A percentile compares a stretch with the other conserved stretches of the same genome.
Conservation (phyloP, 75 land plant genomes). For the Sequoia sempervirens region DNA sequence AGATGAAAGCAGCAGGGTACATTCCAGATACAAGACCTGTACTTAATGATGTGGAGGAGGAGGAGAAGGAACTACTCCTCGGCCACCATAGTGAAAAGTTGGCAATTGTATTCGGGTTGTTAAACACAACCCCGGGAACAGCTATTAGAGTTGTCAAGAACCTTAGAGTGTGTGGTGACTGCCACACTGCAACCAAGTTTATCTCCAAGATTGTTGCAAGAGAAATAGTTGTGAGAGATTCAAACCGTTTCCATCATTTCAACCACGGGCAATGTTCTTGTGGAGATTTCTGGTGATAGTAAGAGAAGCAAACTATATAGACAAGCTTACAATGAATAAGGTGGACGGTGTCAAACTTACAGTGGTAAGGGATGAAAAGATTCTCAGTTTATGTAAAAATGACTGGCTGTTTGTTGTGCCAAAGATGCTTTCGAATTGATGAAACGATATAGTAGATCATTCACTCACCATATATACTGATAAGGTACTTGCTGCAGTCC, state of each 20-base stretch:
- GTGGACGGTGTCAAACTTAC: background rate
- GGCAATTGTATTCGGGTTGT: slow-evolving; percentile 30
- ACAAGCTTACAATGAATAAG: background rate
- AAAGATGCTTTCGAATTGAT: too few species aligned
- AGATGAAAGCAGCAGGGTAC: slow-evolving; percentile 18
- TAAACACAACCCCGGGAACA: slow-evolving; percentile 8
- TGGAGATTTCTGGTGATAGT: background rate
- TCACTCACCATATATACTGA: too few species aligned
- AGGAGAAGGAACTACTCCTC: slow-evolving; percentile 17
- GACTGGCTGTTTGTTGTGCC: too few species aligned
- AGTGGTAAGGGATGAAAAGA: background rate
- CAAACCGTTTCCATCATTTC: slow-evolving; percentile 7
- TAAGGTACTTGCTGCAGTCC: too few species aligned
- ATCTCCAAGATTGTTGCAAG: slow-evolving; percentile 10
- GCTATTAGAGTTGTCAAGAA: slow-evolving; percentile 17
- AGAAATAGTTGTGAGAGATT: slow-evolving; percentile 13
- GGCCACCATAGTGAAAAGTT: slow-evolving; percentile 27
- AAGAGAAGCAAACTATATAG: background rate
- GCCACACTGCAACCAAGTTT: slow-evolving; percentile 15
- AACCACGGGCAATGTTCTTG: slow-evolving; percentile 7
- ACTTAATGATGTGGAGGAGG: slow-evolving; percentile 18
- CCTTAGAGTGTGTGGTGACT: slow-evolving; percentile 11
- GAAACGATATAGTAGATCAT: too few species aligned
- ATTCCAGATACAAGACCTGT: slow-evolving; percentile 8
- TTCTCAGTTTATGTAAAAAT: background rate